These are phyloP conservation scores for Anthostomella pinea DNA, from an alignment of 2,329 filamentous ascomycete species.

Conservation along the genomic window DNA sequence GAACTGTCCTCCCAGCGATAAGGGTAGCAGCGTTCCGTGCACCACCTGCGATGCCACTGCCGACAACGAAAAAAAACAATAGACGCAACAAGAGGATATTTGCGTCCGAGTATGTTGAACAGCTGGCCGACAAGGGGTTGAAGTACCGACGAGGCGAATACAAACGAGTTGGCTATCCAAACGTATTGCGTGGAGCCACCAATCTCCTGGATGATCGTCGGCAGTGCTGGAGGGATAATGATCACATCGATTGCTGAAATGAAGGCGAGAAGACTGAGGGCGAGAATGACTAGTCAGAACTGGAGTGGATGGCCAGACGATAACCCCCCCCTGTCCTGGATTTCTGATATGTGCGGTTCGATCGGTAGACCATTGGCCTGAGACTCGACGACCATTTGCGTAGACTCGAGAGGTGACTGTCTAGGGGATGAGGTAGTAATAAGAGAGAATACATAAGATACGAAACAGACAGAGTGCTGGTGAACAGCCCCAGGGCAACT, in stretches of 20 bases:
- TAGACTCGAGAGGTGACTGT: too few species aligned
- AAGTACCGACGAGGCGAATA: conserved; percentile 32
- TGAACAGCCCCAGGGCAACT: too few species aligned
- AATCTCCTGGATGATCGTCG: conserved; percentile 6
- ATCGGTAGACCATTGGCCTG: too few species aligned
- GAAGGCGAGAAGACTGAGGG: neutral
- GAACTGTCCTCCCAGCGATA: conserved; percentile 37
- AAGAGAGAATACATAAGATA: too few species aligned
- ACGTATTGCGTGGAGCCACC: conserved; percentile 5
- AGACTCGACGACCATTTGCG: too few species aligned
- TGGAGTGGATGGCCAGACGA: too few species aligned
- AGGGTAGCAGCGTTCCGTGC: conserved; percentile 37
- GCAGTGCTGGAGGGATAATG: conserved; percentile 8
- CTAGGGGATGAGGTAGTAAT: too few species aligned
- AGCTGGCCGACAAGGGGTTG: conserved; percentile 44
- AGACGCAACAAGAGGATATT: conserved; percentile 31
- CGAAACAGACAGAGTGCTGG: too few species aligned
- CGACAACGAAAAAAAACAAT: conserved; percentile 42
- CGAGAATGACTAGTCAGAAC: neutral
- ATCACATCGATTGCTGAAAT: conserved; percentile 4
- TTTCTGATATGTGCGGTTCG: too few species aligned
- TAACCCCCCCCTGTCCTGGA: too few species aligned
- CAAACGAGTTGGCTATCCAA: conserved; percentile 9
- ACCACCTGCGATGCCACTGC: conserved; percentile 42
- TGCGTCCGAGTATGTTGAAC: conserved; percentile 44